Evolutionary conservation across 2,329 filamentous ascomycete species (phyloP).

Genomic region (Tolypocladium tropicale): DNA sequence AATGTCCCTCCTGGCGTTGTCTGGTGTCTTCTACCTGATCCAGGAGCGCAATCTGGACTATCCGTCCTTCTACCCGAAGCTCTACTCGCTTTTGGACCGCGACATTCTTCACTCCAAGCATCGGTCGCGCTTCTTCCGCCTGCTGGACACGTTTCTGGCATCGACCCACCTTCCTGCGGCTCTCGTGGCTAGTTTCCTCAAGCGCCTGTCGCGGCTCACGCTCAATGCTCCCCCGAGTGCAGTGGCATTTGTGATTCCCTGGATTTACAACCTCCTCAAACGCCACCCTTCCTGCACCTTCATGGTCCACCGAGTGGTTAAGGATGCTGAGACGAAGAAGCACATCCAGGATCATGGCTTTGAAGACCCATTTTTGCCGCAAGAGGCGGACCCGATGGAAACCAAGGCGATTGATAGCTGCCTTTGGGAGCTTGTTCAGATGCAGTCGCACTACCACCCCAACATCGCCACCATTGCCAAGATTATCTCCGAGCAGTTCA

Average conservation of each 20-base stretch:
- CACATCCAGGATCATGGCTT: slow-evolving; percentile 49
- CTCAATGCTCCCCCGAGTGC: slow-evolving; percentile 85
- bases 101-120: slow-evolving; percentile 89
- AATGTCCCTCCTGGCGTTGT: slow-evolving; percentile 77
- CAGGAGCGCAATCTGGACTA: slow-evolving; percentile 92
- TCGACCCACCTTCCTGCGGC: slow-evolving; percentile 89
- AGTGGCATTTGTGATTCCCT: slow-evolving; percentile 81
- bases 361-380: slow-evolving; percentile 65
- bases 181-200: slow-evolving; percentile 91
- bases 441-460: slow-evolving; percentile 91
- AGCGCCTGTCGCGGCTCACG: slow-evolving; percentile 74
- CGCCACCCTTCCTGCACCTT: slow-evolving; percentile 85
- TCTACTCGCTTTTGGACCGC: slow-evolving; percentile 84
- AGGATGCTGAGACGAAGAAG: slow-evolving; percentile 46
- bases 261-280: slow-evolving; percentile 91
- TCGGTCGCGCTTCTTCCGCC: slow-evolving; percentile 83
- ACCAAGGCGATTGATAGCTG: slow-evolving; percentile 85
- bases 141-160: slow-evolving; percentile 80
- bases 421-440: slow-evolving; percentile 86
- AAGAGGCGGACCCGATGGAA: slow-evolving; percentile 72
- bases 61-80: slow-evolving; percentile 82
- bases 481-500: slow-evolving; percentile 94
- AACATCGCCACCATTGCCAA: slow-evolving; percentile 91
- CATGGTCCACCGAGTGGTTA: slow-evolving; percentile 77
- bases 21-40: slow-evolving; percentile 91